Evolutionary conservation across 2,329 filamentous ascomycete genomes (phyloP).

Genomic region (Rugonectria rugulosa): DNA sequence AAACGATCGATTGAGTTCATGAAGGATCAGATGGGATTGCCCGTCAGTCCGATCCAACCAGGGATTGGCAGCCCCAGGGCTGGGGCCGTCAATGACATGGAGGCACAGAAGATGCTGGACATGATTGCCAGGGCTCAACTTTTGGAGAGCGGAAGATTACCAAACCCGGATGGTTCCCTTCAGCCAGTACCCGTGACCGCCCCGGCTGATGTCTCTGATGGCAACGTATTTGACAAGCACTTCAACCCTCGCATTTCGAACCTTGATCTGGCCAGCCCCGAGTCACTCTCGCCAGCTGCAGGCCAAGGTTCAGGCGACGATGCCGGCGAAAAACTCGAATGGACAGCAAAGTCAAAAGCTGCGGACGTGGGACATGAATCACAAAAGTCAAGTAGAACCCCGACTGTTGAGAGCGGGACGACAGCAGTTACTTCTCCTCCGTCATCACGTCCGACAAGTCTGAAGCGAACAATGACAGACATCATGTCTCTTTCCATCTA

Average conservation of each 20-base stretch:
- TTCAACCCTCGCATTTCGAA: slow-evolving; percentile 68
- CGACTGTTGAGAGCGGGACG: slow-evolving; percentile 64
- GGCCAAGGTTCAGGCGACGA: slow-evolving; percentile 29
- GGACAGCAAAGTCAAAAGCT: slow-evolving; percentile 17
- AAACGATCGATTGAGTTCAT: slow-evolving; percentile 97
- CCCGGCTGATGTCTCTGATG: slow-evolving; percentile 74
- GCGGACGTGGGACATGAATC: slow-evolving; percentile 45
- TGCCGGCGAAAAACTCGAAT: slow-evolving; percentile 24
- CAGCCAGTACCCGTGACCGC: slow-evolving; percentile 74
- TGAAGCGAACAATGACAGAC: slow-evolving; percentile 92
- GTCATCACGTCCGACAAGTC: slow-evolving; percentile 65
- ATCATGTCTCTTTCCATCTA: slow-evolving; percentile 77
- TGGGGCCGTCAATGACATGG: slow-evolving; percentile 80
- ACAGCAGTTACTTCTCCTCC: slow-evolving; percentile 63
- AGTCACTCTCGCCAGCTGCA: slow-evolving; percentile 45
- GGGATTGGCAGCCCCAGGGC: slow-evolving; percentile 86
- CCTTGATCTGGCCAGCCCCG: slow-evolving; percentile 54
- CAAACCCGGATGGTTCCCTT: slow-evolving; percentile 53
- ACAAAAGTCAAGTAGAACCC: slow-evolving; percentile 60
- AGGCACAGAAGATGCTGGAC: slow-evolving; percentile 91
- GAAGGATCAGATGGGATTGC: slow-evolving; percentile 88
- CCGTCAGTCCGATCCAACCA: slow-evolving; percentile 69
- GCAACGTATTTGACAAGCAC: slow-evolving; percentile 85
- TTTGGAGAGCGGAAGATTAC: slow-evolving; percentile 71
- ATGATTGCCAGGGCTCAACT: slow-evolving; percentile 83